These are phyloP conservation scores for Flaveria ramosissima DNA, from an alignment of 129 eudicot species.

Conservation along the genomic window DNA sequence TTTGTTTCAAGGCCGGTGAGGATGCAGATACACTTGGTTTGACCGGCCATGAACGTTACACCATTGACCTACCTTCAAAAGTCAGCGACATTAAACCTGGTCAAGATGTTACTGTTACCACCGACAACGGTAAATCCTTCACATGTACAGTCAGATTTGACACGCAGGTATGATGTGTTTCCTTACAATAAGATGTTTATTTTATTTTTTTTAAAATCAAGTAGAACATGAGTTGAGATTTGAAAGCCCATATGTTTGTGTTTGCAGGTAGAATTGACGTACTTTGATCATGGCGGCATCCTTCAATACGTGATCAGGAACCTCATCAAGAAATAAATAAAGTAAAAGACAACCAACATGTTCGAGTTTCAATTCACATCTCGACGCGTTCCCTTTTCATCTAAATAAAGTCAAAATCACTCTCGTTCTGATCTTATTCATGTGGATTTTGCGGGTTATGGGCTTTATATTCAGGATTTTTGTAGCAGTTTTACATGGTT, in stretches of 20 bases:
- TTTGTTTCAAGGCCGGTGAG: slow-evolving; percentile 93
- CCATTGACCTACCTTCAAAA: slow-evolving; percentile 71
- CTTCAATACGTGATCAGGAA: slow-evolving; percentile 87
- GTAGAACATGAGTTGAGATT: neutral
- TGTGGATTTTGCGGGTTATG: slow-evolving; percentile 1
- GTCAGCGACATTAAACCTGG: slow-evolving; percentile 89
- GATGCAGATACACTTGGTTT: slow-evolving; percentile 89
- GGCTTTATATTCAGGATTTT: neutral
- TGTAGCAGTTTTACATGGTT: neutral
- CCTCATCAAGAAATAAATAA: slow-evolving; percentile 50
- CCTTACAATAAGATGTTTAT: neutral
- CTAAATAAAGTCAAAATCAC: neutral
- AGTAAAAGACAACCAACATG: neutral
- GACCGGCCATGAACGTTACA: slow-evolving; percentile 93
- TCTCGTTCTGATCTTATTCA: neutral
- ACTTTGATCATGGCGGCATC: slow-evolving; percentile 95
- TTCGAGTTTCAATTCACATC: neutral
- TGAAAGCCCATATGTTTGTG: neutral
- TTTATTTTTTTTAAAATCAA: neutral
- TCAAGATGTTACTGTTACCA: slow-evolving; percentile 85
- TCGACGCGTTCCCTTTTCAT: neutral
- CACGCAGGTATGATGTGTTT: slow-evolving; percentile 67
- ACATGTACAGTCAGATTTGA: slow-evolving; percentile 83
- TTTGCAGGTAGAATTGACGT: slow-evolving; percentile 91
- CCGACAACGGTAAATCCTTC: slow-evolving; percentile 83